Evolutionary conservation across 768 basidiomycete species (phyloP).

Genomic region (Phlebiopsis flavidoalba): DNA sequence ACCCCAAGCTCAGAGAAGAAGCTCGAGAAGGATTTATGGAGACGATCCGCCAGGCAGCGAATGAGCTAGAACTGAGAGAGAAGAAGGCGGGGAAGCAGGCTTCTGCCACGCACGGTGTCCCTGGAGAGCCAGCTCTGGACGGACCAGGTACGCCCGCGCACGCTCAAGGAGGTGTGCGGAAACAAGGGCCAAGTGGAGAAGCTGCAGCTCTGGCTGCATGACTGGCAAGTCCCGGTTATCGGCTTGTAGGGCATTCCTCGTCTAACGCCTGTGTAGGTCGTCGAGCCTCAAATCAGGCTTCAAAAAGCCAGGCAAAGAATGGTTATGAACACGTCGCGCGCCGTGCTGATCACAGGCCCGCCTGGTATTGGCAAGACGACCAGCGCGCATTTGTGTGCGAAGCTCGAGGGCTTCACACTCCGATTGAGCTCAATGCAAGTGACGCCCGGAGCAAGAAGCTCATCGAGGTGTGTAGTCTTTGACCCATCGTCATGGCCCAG

Average conservation of each 20-base stretch:
- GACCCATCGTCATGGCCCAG: no score
- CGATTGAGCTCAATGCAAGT: slow-evolving; percentile 95
- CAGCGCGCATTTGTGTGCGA: slow-evolving; percentile 88
- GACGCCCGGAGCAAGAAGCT: slow-evolving; percentile 95
- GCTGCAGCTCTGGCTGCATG: slow-evolving; percentile 77
- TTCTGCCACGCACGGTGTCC: slow-evolving; percentile 3
- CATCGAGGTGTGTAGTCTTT: slow-evolving; percentile 79
- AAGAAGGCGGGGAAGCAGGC: slow-evolving; percentile 41
- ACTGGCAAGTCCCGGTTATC: slow-evolving; percentile 57
- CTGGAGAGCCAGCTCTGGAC: slow-evolving; percentile 80
- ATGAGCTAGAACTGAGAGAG: slow-evolving; percentile 75
- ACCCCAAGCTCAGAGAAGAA: slow-evolving; percentile 80
- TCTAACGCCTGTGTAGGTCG: slow-evolving; percentile 46
- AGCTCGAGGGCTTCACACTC: slow-evolving; percentile 79
- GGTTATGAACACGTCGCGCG: slow-evolving; percentile 83
- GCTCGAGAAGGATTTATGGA: slow-evolving; percentile 68
- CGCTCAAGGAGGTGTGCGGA: slow-evolving; percentile 87
- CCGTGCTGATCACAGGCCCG: slow-evolving; percentile 86
- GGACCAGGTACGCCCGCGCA: slow-evolving; percentile 89
- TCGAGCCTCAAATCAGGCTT: slow-evolving; percentile 68
- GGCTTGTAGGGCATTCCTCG: background rate
- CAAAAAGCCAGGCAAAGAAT: slow-evolving; percentile 91
- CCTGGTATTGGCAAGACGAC: slow-evolving; percentile 99
- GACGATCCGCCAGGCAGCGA: slow-evolving; percentile 66
- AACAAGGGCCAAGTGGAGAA: slow-evolving; percentile 93